These are phyloP conservation scores for Pseudocercospora pini-densiflorae DNA, from an alignment of 2,329 filamentous ascomycete genomes.

Conservation along the genomic window DNA sequence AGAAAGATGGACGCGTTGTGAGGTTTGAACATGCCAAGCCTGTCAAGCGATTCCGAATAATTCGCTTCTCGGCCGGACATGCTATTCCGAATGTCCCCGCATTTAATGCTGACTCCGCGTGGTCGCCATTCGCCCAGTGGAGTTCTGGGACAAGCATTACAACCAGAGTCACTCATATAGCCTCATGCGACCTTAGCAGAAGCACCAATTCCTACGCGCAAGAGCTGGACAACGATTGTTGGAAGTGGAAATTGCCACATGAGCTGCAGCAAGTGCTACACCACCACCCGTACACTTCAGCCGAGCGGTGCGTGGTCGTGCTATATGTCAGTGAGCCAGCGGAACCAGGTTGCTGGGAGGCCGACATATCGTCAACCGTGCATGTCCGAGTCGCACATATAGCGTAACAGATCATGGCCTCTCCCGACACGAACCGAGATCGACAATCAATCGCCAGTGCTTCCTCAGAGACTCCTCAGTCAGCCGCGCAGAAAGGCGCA, in stretches of 20 bases:
- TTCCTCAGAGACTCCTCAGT: neutral
- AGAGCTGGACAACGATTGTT: neutral
- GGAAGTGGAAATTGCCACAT: neutral
- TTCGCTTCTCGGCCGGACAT: neutral
- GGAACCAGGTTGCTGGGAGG: constrained; percentile 6
- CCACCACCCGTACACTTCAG: neutral
- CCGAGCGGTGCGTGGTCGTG: neutral
- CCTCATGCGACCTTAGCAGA: neutral
- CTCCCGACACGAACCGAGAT: constrained; percentile 1
- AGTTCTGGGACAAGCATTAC: neutral
- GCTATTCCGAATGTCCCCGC: neutral
- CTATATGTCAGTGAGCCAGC: neutral
- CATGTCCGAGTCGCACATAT: neutral
- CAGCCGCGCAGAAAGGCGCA: neutral
- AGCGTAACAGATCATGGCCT: neutral
- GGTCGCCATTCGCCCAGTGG: neutral
- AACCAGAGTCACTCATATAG: neutral
- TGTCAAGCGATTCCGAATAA: neutral
- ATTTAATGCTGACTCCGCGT: neutral
- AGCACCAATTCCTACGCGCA: neutral
- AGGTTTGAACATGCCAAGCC: neutral
- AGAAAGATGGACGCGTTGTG: neutral
- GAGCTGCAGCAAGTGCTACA: neutral
- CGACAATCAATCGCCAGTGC: constrained; percentile 9
- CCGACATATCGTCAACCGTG: neutral